Conservation (phyloP, 2,329 filamentous ascomycete genomes). For the Sclerotinia nivalis region DNA sequence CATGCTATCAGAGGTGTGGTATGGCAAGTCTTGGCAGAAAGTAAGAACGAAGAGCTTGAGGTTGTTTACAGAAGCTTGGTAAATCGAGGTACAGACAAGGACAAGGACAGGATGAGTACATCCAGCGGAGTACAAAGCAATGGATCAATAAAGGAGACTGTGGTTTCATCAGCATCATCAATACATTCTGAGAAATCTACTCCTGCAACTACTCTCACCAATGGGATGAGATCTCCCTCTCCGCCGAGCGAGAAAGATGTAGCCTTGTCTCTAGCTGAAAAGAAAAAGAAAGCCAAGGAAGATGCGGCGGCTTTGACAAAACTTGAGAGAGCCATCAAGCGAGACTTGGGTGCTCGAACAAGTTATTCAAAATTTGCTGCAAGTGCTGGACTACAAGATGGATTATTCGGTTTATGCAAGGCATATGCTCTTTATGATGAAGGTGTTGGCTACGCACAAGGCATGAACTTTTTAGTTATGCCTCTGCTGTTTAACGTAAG, state of each 20-base stretch:
- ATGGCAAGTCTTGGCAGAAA: conserved; percentile 96
- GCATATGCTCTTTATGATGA: conserved; percentile 96
- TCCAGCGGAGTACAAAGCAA: conserved; percentile 45
- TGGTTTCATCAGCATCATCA: conserved; percentile 80
- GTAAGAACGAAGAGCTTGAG: conserved; percentile 90
- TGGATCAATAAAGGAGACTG: conserved; percentile 59
- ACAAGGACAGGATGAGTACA: conserved; percentile 59
- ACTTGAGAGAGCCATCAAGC: conserved; percentile 87
- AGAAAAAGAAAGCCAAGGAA: conserved; percentile 76
- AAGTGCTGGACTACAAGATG: conserved; percentile 87
- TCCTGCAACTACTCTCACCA: conserved; percentile 56
- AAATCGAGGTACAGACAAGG: conserved; percentile 77
- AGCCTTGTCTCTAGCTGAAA: conserved; percentile 62
- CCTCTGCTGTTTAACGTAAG: conserved; percentile 89
- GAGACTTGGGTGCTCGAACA: conserved; percentile 87
- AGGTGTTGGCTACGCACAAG: conserved; percentile 92
- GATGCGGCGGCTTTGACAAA: conserved; percentile 73
- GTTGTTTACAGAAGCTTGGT: conserved; percentile 81
- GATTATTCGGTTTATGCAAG: conserved; percentile 93
- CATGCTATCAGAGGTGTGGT: conserved; percentile 96
- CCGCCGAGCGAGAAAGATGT: conserved; percentile 61
- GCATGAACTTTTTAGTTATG: conserved; percentile 99
- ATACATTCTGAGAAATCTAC: conserved; percentile 75
- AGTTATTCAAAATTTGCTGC: conserved; percentile 97
- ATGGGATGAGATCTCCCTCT: conserved; percentile 55